Base-by-base conservation (phyloP, 371 early-diverging fungal genomes). In the Haplosporangium sp. region DNA sequence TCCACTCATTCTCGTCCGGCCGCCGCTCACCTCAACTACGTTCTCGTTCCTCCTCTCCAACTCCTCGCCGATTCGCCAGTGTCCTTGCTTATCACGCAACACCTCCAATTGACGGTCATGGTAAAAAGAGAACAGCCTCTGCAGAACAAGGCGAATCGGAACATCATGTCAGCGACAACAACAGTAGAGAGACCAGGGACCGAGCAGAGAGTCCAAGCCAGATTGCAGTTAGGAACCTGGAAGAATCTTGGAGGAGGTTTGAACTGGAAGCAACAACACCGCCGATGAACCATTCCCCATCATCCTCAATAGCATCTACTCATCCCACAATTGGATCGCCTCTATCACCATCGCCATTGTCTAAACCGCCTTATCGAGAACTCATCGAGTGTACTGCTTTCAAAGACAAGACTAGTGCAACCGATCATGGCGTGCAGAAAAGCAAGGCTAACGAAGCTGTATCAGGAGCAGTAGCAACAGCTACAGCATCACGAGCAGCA, bases 71-170 rank as follows among this genome's bases (percentile, higher is more conserved):
- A 46, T 74, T 74, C 36, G 75, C 75, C 3, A 69, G 69, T 36
- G 75, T 74, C 1, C 75, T 74, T 16, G 75, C 75, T n/a, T 74
- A 69, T 56, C 61, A 74, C 40, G 56, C 74, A 4, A 51, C 57
- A 7, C 69, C 65, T 58, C 63, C 67, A 37, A 47, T 55, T 5
- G 73, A 62, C 21, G 29, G 43, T 43, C 29, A 61, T 23, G 41
- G 36, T 23, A 48, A 59, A 38, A 47, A 21, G n/a, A 6, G 21
- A 47, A 20, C 14, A 6, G 47, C 21, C 12, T 29, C 54, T 9
- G 21, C 54, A 29, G 29, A 29, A 29, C 29, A 29, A 29, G 29
- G 29, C 29, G 29, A 29, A 29, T 29, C 29, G 4, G 29, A 29
- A 29, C 29, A 29, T 29, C 29, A 29, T 29, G 29, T 29, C n/a